Percentiles rank a stretch among this genome's conserved stretches.
Conservation (phyloP, 805 yeast genomes). For the Jamesozyma lodderae region DNA sequence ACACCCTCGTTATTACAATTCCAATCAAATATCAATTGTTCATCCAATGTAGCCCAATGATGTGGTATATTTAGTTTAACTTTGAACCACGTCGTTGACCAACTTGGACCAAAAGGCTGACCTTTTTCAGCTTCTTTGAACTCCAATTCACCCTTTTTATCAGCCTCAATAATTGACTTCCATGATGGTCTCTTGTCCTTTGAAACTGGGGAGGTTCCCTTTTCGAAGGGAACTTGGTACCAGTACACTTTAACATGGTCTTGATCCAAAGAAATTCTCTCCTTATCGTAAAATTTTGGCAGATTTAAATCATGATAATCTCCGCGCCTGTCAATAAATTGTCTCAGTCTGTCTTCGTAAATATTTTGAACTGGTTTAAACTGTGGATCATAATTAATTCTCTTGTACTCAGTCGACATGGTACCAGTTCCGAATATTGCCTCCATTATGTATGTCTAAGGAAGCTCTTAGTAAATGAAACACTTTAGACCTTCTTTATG, state of each 20-base stretch:
- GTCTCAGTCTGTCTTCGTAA: constrained; percentile 49
- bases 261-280: constrained; percentile 35
- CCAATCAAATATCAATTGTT: constrained; percentile 64
- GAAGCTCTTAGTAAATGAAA: too few species aligned
- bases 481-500: too few species aligned
- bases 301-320: constrained; percentile 61
- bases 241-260: constrained; percentile 50
- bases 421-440: too few species aligned
- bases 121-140: constrained; percentile 57
- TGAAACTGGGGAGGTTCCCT: constrained; percentile 34
- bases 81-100: constrained; percentile 95
- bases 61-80: constrained; percentile 56
- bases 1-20: constrained; percentile 83
- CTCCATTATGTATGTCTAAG: too few species aligned
- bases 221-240: constrained; percentile 59
- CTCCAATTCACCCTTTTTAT: constrained; percentile 27
- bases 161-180: constrained; percentile 21
- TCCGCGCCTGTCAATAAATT: constrained; percentile 63
- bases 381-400: constrained; percentile 37
- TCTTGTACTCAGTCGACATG: too few species aligned
- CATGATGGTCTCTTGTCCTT: constrained; percentile 31
- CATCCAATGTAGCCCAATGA: constrained; percentile 35
- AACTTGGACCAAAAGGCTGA: constrained; percentile 81
- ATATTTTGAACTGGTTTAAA: constrained; percentile 59
- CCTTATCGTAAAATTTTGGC: constrained; percentile 69